Evolutionary conservation across 1,284 basidiomycete species (phyloP), one percentile per base, ranked within the genome.

Genomic region (Ceratobasidium sp.): DNA sequence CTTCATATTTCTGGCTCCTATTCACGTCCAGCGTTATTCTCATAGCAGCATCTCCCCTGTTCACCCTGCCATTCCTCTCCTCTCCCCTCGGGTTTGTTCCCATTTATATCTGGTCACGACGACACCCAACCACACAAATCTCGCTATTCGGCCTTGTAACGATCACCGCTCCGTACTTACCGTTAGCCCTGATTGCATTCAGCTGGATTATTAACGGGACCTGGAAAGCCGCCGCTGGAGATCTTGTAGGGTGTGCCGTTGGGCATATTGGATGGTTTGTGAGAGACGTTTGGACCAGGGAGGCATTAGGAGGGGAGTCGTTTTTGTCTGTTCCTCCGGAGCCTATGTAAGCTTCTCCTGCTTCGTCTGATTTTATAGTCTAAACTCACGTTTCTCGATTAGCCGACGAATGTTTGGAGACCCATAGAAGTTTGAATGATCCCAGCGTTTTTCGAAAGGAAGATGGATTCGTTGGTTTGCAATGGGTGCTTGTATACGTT

Each of bases 101-200:
- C 2, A 97, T 98, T 67, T 99, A 99, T 85, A 89, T 99, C 79
- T 99, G 98, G 97, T 96, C 96, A 9, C 88, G 98, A 68, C 89
- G 97, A 18, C 98, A 99, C 84, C 95, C 97, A 1, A 92, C 94
- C 42, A 95, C 97, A 4, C 95, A 96, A n/a, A 95, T 99, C 80
- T 97, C 95, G 4, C 89, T 99, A 39, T 98, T 99, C 82, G 97
- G 98, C 2, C 88, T 99, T 42, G 89, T 99, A 81, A 97, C 95
- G 3, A 96, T 99, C 83, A 95, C 95, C 0, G 97, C 97, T 0
- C 96, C 97, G 0, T 99, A 99, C 86, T 90, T 99, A 4, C 97
- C 98, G 0, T 87, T 97, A 73, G 94, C 95, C 0, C 91, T 99
- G 53, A 94, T 97, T 33, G 93, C 89, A 0, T 95, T 98, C 82